Base-by-base conservation (phyloP, 306 rosid species). In the Corylus americana region DNA sequence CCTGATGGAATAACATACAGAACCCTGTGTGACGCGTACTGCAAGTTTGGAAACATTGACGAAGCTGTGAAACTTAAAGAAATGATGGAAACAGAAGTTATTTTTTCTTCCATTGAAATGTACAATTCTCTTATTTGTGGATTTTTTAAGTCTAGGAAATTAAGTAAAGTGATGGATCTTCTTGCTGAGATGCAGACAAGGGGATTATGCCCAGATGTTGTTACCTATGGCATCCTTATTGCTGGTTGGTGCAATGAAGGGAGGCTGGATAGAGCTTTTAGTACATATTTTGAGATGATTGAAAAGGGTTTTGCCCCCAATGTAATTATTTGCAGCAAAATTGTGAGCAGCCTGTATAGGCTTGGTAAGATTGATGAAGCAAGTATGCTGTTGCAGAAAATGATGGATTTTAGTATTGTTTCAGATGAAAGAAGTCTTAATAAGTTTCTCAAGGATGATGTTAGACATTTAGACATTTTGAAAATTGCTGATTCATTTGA, bases 191-290 rank as follows among this genome's bases (percentile, higher is more conserved):
- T 92, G 92, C 87, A 83, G 76, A 80, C 77, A 51, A 85, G 89
- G 81, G 90, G 88, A 74, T 67, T 92, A 67, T 82, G 93, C 75
- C 92, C 92, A 16, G 83, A 83, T 83, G 74, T 78, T 70, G 83
- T 91, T 78, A 92, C 97, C 78, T 88, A 90, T 77, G 98, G 97
- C 59, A 76, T 91, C 77, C 90, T 94, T 47, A 90, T 94, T 66
- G 69, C 92, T 77, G 97, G 98, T 80, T 91, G 95, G 98, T 94
- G 97, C 49, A 74, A 85, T 63, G 92, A 92, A 87, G 90, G 90
- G 66, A 87, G 76, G 90, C 70, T 92, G 53, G 90, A 84, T 73
- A 90, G 86, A 85, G 97, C 98, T 70, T 84, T 91, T 67, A 76
- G 75, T 55, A 53, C 80, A 62, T 94, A 91, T 82, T 86, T 78